phyloP scores from a whole-genome alignment of 2,329 filamentous ascomycete species.

The Furcasterigmium furcatum region DNA sequence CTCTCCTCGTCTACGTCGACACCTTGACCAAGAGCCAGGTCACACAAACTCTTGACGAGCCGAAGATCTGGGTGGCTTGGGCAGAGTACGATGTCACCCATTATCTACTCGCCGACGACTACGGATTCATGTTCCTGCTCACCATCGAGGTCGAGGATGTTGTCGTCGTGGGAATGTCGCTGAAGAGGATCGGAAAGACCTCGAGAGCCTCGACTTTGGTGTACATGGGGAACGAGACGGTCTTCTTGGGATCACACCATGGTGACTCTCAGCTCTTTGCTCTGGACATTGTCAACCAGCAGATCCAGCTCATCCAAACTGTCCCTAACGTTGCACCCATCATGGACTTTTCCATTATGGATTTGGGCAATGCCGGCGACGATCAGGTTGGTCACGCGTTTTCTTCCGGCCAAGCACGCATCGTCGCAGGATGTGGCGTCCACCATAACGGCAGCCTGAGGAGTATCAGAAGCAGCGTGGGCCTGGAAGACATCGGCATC shows the following conservation, averaged over 20 bases:
- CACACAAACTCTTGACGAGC: constrained; percentile 62
- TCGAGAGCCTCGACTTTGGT: constrained; percentile 76
- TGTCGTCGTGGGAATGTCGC: constrained; percentile 68
- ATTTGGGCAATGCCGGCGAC: constrained; percentile 84
- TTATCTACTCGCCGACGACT: constrained; percentile 91
- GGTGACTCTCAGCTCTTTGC: constrained; percentile 85
- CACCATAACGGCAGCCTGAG: constrained; percentile 85
- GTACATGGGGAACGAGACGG: constrained; percentile 67
- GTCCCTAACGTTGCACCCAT: constrained; percentile 86
- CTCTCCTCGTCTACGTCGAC: constrained; percentile 80
- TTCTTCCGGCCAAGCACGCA: constrained; percentile 88
- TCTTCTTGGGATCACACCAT: constrained; percentile 90
- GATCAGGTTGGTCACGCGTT: constrained; percentile 78
- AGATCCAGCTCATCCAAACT: constrained; percentile 68
- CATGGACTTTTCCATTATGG: constrained; percentile 92
- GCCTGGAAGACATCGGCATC: constrained; percentile 81
- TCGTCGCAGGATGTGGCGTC: constrained; percentile 89
- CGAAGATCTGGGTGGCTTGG: constrained; percentile 91
- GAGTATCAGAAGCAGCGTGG: constrained; percentile 90
- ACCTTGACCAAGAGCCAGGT: constrained; percentile 68
- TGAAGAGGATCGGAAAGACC: constrained; percentile 62
- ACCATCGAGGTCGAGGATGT: constrained; percentile 67
- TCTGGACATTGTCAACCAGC: constrained; percentile 37
- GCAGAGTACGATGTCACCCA: constrained; percentile 75
- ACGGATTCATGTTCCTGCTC: constrained; percentile 80